Base-by-base conservation (phyloP, 768 basidiomycete genomes). In the Clitopilus passeckerianus region DNA sequence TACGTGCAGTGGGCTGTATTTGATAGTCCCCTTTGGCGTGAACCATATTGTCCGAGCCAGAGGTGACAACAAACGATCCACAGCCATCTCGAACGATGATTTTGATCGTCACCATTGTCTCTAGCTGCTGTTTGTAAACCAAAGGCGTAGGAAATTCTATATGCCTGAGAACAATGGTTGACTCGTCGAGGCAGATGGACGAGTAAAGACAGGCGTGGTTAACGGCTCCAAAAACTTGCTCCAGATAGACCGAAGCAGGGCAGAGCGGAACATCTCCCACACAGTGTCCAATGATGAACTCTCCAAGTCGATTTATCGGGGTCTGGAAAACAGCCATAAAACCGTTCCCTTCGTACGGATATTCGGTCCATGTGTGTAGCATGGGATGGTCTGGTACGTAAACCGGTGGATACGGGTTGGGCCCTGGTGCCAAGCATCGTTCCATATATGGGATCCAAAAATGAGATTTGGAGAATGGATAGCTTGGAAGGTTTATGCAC, bases 211-310 rank as follows among this genome's bases (percentile, higher is more conserved):
- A 20, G n/a, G 78, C 66, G 61, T 77, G 72, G 30, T 72, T 59
- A 10, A 82, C 71, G 0, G 78, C 81, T 6, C 81, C 77, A 34
- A 81, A 69, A 0, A 75, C 81, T 43, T 84, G 78, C 62, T 89
- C 86, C 12, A 85, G 66, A 62, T 87, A 87, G 1, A 88, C 78
- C 0, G 86, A 87, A 0, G 85, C 87, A 9, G 88, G 87, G 62
- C 87, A 89, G 5, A 88, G 74, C 0, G 83, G 74, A 34, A 76
- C 58, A 4, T 77, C 82, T 6, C 75, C 80, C 6, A 89, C 86
- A n/a, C 66, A 73, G 59, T 90, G 88, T 0, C 86, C 86, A 20
- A 68, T 61, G 6, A 90, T 84, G 59, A 75, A 77, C 14, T 64
- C 60, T 14, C 74, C 75, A 6, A 89, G 58, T 44, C 69, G 65